Conservation (phyloP, 305 asterid genomes). For the Petunia hybrid region DNA sequence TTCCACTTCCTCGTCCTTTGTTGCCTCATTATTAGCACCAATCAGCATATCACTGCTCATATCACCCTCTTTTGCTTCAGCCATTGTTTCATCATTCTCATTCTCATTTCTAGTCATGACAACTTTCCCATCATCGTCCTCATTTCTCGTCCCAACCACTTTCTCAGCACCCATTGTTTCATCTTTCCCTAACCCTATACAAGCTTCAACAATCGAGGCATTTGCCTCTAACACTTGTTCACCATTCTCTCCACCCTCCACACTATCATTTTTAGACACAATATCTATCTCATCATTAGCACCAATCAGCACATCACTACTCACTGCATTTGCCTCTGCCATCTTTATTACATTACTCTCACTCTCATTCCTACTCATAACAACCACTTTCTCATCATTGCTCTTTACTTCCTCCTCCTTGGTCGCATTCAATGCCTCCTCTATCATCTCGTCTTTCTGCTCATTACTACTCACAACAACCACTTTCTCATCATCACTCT, state of each 20-base stretch:
- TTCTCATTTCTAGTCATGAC: too few relatives aligned
- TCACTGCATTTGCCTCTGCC: neutral
- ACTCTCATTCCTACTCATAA: neutral
- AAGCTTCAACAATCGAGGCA: conserved; percentile 31
- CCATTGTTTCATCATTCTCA: neutral
- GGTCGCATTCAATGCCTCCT: neutral
- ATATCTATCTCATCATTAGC: neutral
- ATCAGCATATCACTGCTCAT: neutral
- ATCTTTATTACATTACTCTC: neutral
- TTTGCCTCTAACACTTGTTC: too few relatives aligned
- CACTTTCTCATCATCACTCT: neutral
- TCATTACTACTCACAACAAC: too few relatives aligned
- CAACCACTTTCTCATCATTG: neutral
- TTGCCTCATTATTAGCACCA: conserved; percentile 26
- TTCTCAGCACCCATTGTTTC: conserved; percentile 34
- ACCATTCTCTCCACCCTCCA: neutral
- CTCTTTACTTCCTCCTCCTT: neutral
- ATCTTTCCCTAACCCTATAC: conserved; percentile 42
- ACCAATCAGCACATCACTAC: too few relatives aligned
- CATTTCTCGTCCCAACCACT: too few relatives aligned
- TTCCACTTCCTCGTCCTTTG: conserved; percentile 32
- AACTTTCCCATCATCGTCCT: too few relatives aligned
- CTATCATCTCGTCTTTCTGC: conserved; percentile 21
- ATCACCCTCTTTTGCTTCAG: neutral
- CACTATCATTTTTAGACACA: neutral